A percentile compares a stretch with the other conserved stretches of the same genome.
Conservation (phyloP, 2,329 filamentous ascomycete genomes). For the Cladosporium sp. region DNA sequence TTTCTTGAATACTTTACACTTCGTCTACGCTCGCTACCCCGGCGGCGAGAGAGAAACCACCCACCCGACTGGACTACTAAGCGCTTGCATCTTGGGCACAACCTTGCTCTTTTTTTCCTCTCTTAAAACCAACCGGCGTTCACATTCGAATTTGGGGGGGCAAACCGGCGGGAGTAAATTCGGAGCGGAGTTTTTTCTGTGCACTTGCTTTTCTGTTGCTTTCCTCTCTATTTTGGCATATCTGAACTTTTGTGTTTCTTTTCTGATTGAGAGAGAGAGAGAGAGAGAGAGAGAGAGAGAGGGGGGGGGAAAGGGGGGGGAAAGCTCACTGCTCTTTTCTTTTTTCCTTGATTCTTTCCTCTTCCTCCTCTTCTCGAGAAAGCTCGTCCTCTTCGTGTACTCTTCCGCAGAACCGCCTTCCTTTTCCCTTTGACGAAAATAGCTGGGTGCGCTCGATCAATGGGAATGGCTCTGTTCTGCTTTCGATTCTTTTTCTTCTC, state of each 20-base stretch:
- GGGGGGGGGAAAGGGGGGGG: neutral
- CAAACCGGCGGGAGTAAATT: neutral
- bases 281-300: neutral
- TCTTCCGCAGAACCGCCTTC: too few species aligned
- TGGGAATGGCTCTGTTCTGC: too few species aligned
- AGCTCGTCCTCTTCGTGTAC: too few species aligned
- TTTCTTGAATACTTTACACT: constrained; percentile 12
- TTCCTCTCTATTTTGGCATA: neutral
- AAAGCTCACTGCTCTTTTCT: neutral
- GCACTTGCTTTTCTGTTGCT: neutral
- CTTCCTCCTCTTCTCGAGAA: too few species aligned
- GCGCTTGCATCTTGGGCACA: constrained; percentile 12
- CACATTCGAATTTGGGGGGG: neutral
- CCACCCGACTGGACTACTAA: constrained; percentile 8
- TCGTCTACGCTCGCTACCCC: neutral
- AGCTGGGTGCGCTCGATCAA: too few species aligned
- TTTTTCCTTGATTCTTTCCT: neutral
- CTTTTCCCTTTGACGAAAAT: too few species aligned
- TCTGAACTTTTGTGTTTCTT: neutral
- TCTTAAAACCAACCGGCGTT: neutral
- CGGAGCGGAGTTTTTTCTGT: neutral
- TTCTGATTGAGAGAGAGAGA: neutral
- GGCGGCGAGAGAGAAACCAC: neutral
- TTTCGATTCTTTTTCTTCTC: too few species aligned
- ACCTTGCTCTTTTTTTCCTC: neutral